Base-by-base conservation (phyloP, 441 rosid genomes). In the Populus hybrid region DNA sequence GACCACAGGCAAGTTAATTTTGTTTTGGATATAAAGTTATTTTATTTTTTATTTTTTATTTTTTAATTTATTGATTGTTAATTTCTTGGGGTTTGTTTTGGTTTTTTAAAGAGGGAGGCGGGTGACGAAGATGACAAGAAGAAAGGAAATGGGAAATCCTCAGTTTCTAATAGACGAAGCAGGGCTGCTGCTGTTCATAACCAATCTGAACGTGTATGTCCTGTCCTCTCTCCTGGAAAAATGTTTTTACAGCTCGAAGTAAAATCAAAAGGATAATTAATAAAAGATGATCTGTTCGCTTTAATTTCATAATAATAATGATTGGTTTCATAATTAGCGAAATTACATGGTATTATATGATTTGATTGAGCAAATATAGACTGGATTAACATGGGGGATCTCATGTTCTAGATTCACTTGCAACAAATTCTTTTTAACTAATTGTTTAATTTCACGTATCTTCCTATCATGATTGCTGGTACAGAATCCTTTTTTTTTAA, bases 131-230 rank as follows among this genome's bases (percentile, higher is more conserved):
- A 80, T n/a, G 84, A 81, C 61, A 78, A 80, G 83, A 85, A 74
- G 80, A 88, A 77, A 80, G 86, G 80, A 1, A 85, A 38, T n/a
- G 81, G 85, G 16, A 92, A 93, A 83, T 92, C 94, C 18, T 86
- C 94, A 24, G 82, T 80, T 69, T 89, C 93, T 45, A 92, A 91
- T 2, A 93, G 87, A 82, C 85, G 97, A 82, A 89, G 94, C 77
- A 83, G 98, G 69, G 97, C 99, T 77, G 98, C 98, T 29, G 98
- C 95, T 33, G 84, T 95, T 81, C 99, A 95, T 81, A 95, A 93
- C 87, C 99, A 93, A 84, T 93, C 98, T 59, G 99, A 95, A 88
- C 91, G 99, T 16, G 99, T 95, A 89, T 6, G 88, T 31, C 36
- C 33, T 6, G 88, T 31, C 36, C 33, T 36, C 69, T 4, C 35